Conservation (phyloP, 202 grass and related monocot species). For the Alloteropsis angusta region DNA sequence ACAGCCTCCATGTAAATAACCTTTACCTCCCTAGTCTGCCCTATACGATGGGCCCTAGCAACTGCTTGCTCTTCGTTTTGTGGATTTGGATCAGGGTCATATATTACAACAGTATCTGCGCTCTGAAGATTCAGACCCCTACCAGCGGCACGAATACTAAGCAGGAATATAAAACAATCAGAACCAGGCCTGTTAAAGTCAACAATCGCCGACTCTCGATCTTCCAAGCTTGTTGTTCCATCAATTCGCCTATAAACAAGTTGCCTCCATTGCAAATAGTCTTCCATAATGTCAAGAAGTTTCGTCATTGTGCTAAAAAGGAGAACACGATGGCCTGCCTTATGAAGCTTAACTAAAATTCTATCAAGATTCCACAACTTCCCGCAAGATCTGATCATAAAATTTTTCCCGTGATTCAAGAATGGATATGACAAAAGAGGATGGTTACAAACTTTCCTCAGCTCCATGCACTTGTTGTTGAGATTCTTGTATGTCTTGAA, state of each 20-base stretch:
- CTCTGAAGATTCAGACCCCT: conserved; percentile 98
- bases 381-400: conserved; percentile 91
- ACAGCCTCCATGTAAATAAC: conserved; percentile 99
- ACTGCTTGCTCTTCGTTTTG: conserved; percentile 99
- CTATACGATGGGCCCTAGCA: conserved; percentile 97
- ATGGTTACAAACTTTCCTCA: conserved; percentile 98
- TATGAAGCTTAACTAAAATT: conserved; percentile 92
- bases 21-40: conserved; percentile 93
- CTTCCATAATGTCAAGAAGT: conserved; percentile 96
- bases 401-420: conserved; percentile 64
- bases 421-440: conserved; percentile 86
- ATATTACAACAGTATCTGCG: conserved; percentile 99
- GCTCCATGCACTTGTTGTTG: conserved; percentile 98
- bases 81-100: conserved; percentile 96
- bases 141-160: conserved; percentile 96
- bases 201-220: conserved; percentile 85
- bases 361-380: conserved; percentile 99
- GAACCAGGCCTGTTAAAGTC: conserved; percentile 93
- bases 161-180: conserved; percentile 98
- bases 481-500: conserved; percentile 82
- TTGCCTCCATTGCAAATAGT: conserved; percentile 86
- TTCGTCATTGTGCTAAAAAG: conserved; percentile 99
- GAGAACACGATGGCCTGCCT: conserved; percentile 85
- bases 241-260: conserved; percentile 92
- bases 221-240: conserved; percentile 95